A percentile compares a stretch with the other conserved stretches of the same genome.
Evolutionary conservation across 225 moss, liverwort and hornwort species (phyloP).

Genomic region (Ulota crispa): DNA sequence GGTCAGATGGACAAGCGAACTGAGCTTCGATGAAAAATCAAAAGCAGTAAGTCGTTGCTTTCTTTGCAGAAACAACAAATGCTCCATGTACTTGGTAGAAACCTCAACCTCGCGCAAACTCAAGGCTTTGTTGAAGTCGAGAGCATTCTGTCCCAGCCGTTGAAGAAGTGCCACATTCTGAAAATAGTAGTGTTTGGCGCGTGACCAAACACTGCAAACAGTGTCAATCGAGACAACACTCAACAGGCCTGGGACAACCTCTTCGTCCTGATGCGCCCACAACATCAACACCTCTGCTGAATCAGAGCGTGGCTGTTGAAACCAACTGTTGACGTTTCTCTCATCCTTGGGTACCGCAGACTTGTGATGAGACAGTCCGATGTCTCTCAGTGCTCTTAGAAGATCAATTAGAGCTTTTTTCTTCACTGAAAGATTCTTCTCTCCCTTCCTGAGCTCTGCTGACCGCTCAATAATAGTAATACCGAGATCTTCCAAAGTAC

Average conservation of each 20-base stretch:
- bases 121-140: constrained; percentile 79
- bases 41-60: constrained; percentile 65
- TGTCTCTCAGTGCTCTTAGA: constrained; percentile 60
- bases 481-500: constrained; percentile 61
- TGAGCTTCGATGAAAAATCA: constrained; percentile 60
- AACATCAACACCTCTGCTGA: constrained; percentile 42
- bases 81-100: constrained; percentile 70
- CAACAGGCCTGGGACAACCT: constrained; percentile 27
- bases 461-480: constrained; percentile 74
- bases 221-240: constrained; percentile 41
- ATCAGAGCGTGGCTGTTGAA: constrained; percentile 72
- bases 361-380: constrained; percentile 81
- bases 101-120: constrained; percentile 83
- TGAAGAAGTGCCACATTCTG: constrained; percentile 88
- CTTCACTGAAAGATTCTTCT: constrained; percentile 77
- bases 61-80: constrained; percentile 81
- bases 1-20: constrained; percentile 46
- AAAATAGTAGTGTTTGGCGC: constrained; percentile 76
- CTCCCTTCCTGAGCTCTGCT: constrained; percentile 74
- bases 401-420: constrained; percentile 90
- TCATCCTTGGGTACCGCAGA: constrained; percentile 83
- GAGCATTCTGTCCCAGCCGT: constrained; percentile 65
- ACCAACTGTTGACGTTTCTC: constrained; percentile 66
- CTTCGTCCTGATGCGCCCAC: constrained; percentile 37
- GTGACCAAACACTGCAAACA: constrained; percentile 63